A percentile compares a stretch with the other conserved stretches of the same genome.
phyloP scores from a whole-genome alignment of 73 alveolate species.

The Stentor coeruleus region DNA sequence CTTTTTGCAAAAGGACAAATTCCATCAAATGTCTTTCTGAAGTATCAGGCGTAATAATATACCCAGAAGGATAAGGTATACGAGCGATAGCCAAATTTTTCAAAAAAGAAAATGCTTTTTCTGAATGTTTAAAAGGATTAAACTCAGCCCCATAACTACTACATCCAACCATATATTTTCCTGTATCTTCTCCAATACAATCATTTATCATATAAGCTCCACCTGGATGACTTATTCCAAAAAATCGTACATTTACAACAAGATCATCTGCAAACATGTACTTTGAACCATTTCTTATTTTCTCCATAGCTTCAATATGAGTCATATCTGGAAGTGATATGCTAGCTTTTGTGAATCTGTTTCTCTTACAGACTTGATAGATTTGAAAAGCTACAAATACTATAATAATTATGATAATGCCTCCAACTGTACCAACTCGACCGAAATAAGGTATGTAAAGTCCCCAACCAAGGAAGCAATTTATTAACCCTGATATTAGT shows the following conservation, averaged over 20 bases:
- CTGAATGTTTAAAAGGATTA: not conserved
- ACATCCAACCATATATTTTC: conserved; percentile 34
- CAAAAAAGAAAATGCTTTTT: not conserved
- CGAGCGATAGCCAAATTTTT: not conserved
- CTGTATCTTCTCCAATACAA: conserved; percentile 35
- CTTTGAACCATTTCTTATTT: not conserved
- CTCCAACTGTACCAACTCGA: not conserved
- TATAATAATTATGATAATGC: not conserved
- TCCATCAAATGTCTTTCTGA: too few species aligned
- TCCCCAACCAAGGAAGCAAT: not conserved
- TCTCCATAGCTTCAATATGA: conserved; percentile 15
- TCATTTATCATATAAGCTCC: conserved; percentile 34
- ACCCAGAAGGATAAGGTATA: not conserved
- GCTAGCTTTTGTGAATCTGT: not conserved
- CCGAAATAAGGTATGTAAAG: not conserved
- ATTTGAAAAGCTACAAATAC: not conserved
- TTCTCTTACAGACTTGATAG: not conserved
- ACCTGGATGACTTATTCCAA: conserved; percentile 43
- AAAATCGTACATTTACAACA: conserved; percentile 29
- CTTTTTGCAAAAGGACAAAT: not conserved
- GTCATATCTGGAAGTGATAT: not conserved
- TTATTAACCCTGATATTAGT: not conserved
- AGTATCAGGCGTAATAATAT: not conserved
- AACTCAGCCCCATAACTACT: not conserved
- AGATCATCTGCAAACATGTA: conserved; percentile 31